Conservation (phyloP, 2,329 filamentous ascomycete genomes). For the Orbilia brochopaga region DNA sequence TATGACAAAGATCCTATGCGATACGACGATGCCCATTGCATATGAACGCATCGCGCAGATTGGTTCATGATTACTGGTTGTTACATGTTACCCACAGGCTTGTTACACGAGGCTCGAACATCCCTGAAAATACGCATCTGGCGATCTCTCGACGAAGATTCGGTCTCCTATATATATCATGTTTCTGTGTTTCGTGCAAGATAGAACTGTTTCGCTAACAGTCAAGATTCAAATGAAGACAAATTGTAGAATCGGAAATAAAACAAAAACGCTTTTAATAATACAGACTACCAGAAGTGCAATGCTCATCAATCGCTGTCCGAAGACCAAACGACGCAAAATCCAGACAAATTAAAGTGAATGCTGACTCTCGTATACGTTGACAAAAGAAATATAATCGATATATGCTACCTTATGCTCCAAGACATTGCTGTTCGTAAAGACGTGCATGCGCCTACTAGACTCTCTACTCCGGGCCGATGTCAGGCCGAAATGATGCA, state of each 20-base stretch:
- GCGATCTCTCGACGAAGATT: no score
- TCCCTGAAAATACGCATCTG: no score
- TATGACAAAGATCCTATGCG: no score
- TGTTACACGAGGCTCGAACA: no score
- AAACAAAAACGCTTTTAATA: neutral
- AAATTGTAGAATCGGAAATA: neutral
- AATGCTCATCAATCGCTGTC: neutral
- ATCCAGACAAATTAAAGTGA: neutral
- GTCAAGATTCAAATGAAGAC: neutral
- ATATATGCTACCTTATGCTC: neutral
- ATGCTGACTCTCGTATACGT: neutral
- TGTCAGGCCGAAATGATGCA: no score
- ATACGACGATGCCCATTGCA: no score
- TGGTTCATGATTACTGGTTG: no score
- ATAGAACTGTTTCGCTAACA: neutral
- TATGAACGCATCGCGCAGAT: no score
- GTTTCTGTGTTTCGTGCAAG: no score
- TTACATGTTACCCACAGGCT: no score
- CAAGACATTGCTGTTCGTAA: neutral
- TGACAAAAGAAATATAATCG: neutral
- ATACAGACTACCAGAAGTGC: neutral
- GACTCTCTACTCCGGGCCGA: neutral
- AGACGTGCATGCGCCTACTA: neutral
- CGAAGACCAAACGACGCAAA: neutral
- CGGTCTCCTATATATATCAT: no score